phyloP scores from a whole-genome alignment of 257 asterid species.

The Solanum ossicruentum region DNA sequence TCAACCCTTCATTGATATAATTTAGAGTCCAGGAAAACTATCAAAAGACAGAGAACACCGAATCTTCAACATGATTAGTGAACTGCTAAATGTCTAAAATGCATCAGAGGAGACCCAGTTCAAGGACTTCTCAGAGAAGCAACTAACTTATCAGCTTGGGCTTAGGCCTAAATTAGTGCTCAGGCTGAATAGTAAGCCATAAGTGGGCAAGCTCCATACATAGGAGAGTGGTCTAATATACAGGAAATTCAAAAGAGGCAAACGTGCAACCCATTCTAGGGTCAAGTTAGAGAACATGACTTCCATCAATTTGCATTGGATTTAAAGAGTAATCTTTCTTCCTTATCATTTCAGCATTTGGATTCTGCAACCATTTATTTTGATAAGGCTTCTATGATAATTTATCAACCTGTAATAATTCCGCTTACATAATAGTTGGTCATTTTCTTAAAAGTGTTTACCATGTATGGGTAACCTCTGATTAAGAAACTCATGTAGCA shows the following conservation, averaged over 20 bases:
- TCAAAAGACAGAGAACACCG: background rate
- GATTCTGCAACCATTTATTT: background rate
- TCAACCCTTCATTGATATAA: background rate
- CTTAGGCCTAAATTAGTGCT: background rate
- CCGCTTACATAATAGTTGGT: background rate
- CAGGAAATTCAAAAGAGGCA: background rate
- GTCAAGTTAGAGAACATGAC: background rate
- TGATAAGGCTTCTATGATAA: background rate
- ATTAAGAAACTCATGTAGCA: background rate
- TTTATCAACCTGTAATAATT: background rate
- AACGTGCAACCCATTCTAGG: background rate
- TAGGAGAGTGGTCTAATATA: background rate
- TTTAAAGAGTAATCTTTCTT: background rate
- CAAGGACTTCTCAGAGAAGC: background rate
- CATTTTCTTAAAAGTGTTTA: background rate
- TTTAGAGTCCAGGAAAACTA: background rate
- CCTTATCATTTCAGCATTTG: background rate
- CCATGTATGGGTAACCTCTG: background rate
- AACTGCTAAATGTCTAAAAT: background rate
- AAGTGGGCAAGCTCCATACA: background rate
- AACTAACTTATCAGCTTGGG: background rate
- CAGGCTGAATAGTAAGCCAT: background rate
- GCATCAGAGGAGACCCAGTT: background rate
- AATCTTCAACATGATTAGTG: background rate
- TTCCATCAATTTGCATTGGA: background rate